phyloP scores from a whole-genome alignment of 148 eudicot species.

The Pouteria glomerata region DNA sequence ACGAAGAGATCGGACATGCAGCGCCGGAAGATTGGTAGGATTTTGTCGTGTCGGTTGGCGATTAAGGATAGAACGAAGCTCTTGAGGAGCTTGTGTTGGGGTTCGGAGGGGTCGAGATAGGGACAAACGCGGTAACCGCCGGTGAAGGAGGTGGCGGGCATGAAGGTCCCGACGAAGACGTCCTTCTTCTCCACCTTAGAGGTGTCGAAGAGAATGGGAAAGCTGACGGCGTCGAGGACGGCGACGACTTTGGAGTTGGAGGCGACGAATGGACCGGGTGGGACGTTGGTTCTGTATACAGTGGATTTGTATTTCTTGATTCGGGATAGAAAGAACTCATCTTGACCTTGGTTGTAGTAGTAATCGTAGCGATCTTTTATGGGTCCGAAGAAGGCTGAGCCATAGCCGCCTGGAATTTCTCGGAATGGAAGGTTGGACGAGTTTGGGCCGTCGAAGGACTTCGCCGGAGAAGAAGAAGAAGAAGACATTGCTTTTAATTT shows the following conservation, averaged over 20 bases:
- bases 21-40: conserved; percentile 32
- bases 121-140: conserved; percentile 60
- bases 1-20: conserved; percentile 23
- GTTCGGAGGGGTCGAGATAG: conserved; percentile 60
- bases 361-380: conserved; percentile 41
- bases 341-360: conserved; percentile 51
- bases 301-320: conserved; percentile 52
- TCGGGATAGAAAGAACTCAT: conserved; percentile 43
- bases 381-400: conserved; percentile 33
- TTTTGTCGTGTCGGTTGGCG: conserved; percentile 10
- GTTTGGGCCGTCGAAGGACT: not conserved
- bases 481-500: conserved; percentile 9
- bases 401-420: conserved; percentile 41
- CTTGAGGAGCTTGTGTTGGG: conserved; percentile 41
- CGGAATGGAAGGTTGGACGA: conserved; percentile 14
- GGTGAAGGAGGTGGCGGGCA: conserved; percentile 49
- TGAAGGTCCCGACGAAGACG: conserved; percentile 58
- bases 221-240: conserved; percentile 50
- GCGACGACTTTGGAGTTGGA: conserved; percentile 46
- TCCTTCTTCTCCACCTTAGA: conserved; percentile 56
- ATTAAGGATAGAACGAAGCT: conserved; percentile 27
- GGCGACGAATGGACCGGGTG: conserved; percentile 63
- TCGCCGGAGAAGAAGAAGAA: not conserved
- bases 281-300: conserved; percentile 62
- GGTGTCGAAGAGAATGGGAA: conserved; percentile 62